Base-by-base conservation (phyloP, 2,329 filamentous ascomycete genomes). In the Paecilomyces sp. region DNA sequence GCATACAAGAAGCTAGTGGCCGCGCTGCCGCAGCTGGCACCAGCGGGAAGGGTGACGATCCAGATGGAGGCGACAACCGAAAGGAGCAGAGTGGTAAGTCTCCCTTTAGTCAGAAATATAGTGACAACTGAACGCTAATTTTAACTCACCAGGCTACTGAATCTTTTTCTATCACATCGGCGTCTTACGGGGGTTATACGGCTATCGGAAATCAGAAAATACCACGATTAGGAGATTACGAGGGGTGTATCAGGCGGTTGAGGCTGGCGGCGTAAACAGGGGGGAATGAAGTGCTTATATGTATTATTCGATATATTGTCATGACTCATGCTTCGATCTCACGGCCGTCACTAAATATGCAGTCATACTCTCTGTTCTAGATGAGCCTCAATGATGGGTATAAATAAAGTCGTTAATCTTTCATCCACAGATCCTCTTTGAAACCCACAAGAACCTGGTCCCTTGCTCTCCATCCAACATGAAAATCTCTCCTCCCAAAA, bases 1-100 rank as follows among this genome's bases (percentile, higher is more conserved):
- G 81, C 0, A 90, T 91, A 59, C 80, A 80, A 66, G 83, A 86
- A 64, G 87, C 87, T 0, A 83, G 82, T 13, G 80, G 82, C 58
- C 79, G 78, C 25, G 83, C 83, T 7, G 71, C 65, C 60, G 76
- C 75, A 2, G 74, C 69, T 28, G 67, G 62, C 34, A 57, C 61
- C 47, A 71, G n/a, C 72, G 69, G 50, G 6, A 25, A 18, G 11
- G 65, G 58, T 30, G 41, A 62, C 11, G 66, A 57, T 9, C 59
- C 55, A 25, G 66, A 65, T 54, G 66, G 67, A 57, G 67, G 65
- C 47, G 70, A 75, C 68, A 70, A 70, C 57, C 73, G 79, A 57
- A 74, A 68, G 60, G 78, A 81, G 57, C 79, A 82, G 65, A 77
- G 75, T 63, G 80, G 80, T 79, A 67, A 63, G 72, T 72, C 12